A percentile compares a stretch with the other conserved stretches of the same genome.
Evolutionary conservation across 495 filamentous ascomycete genomes (phyloP).

Genomic region (Halenospora varia): DNA sequence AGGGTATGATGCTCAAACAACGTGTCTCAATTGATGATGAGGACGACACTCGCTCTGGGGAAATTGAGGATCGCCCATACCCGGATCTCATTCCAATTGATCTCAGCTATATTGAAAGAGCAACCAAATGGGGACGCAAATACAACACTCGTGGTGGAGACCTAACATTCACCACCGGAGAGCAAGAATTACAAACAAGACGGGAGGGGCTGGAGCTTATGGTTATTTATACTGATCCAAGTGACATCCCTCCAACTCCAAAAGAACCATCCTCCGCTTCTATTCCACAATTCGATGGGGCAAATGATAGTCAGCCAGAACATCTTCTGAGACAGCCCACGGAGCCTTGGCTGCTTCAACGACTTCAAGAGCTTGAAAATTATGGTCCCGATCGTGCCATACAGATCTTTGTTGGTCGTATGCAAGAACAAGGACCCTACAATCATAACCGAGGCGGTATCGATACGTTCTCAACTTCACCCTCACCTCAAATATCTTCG

Average conservation of each 20-base stretch:
- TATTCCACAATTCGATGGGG: constrained; percentile 16
- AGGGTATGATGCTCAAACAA: constrained; percentile 76
- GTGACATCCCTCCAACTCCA: constrained; percentile 74
- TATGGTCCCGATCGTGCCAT: constrained; percentile 19
- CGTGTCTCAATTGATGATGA: constrained; percentile 60
- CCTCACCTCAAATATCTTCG: not conserved
- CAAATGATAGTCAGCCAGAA: constrained; percentile 3
- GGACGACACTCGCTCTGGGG: constrained; percentile 40
- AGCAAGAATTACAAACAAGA: constrained; percentile 63
- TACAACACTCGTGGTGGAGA: constrained; percentile 58
- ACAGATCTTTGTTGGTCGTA: constrained; percentile 7
- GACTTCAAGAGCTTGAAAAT: constrained; percentile 16
- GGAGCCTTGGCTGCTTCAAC: constrained; percentile 19
- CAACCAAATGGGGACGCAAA: constrained; percentile 34
- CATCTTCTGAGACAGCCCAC: constrained; percentile 7
- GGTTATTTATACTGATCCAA: constrained; percentile 69
- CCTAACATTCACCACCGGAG: constrained; percentile 52
- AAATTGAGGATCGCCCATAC: constrained; percentile 33
- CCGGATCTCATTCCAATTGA: constrained; percentile 44
- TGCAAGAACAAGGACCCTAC: constrained; percentile 2
- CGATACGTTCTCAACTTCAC: not conserved
- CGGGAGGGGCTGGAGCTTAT: constrained; percentile 78
- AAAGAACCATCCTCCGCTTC: constrained; percentile 54
- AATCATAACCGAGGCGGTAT: not conserved
- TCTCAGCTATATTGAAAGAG: constrained; percentile 33